phyloP scores from a whole-genome alignment of 164 flowering plant species.

The Sextonia rubra region DNA sequence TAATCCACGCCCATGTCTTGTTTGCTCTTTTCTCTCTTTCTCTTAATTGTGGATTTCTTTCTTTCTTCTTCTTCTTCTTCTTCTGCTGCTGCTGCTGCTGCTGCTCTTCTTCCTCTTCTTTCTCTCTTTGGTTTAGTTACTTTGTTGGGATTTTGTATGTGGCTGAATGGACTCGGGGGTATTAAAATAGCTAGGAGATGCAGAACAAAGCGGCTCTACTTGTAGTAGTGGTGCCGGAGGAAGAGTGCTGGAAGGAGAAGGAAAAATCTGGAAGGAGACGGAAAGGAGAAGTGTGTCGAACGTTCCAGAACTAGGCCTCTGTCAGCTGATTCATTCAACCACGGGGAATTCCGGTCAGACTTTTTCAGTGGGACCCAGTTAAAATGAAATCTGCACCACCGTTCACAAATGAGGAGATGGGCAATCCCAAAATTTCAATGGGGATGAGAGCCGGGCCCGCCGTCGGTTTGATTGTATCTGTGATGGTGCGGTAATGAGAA shows the following conservation, averaged over 20 bases:
- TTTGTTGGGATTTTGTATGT: not conserved
- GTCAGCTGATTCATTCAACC: too few relatives aligned
- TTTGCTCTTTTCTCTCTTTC: not conserved
- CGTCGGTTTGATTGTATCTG: too few relatives aligned
- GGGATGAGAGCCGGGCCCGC: too few relatives aligned
- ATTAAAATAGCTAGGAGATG: not conserved
- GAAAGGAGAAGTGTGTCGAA: not conserved
- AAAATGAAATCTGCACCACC: too few relatives aligned
- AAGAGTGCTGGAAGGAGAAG: not conserved
- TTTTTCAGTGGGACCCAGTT: too few relatives aligned
- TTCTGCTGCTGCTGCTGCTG: not conserved
- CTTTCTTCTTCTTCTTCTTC: not conserved
- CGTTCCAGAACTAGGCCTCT: not conserved
- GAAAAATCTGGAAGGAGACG: not conserved
- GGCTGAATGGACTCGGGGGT: not conserved
- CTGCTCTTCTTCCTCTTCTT: not conserved
- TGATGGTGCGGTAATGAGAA: too few relatives aligned
- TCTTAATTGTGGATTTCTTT: not conserved
- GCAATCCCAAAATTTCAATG: too few relatives aligned
- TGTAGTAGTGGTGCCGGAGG: too few relatives aligned
- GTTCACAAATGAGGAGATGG: too few relatives aligned
- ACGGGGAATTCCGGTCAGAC: too few relatives aligned
- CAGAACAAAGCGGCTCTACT: too few relatives aligned
- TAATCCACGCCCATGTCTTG: constrained; percentile 57
- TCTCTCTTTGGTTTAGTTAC: too few relatives aligned